These are phyloP conservation scores for Jimgerdemannia lactiflua DNA, from an alignment of 192 early-diverging fungal species.

Conservation along the genomic window DNA sequence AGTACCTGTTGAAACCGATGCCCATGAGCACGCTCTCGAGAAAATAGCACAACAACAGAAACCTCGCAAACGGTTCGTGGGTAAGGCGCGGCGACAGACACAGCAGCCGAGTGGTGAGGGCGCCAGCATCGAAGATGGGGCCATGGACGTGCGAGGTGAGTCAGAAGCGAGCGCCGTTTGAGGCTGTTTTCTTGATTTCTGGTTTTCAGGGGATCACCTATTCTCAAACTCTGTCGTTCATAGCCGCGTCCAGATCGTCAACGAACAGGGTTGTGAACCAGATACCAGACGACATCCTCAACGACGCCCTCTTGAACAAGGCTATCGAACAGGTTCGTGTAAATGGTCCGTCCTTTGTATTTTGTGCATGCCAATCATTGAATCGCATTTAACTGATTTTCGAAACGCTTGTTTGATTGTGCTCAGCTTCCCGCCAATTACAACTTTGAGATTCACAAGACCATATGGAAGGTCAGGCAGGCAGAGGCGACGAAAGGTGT, in stretches of 20 bases:
- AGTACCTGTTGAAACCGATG: not conserved
- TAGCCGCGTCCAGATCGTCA: constrained; percentile 22
- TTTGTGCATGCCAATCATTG: not conserved
- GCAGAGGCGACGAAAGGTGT: constrained; percentile 69
- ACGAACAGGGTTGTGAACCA: constrained; percentile 58
- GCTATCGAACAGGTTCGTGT: constrained; percentile 65
- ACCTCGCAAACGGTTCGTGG: constrained; percentile 50
- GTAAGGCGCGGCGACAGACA: constrained; percentile 34
- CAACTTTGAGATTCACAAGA: constrained; percentile 99
- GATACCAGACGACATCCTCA: constrained; percentile 82
- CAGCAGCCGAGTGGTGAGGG: constrained; percentile 11
- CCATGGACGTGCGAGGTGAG: constrained; percentile 39
- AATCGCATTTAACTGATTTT: too few species aligned
- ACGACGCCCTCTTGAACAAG: constrained; percentile 76
- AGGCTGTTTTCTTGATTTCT: not conserved
- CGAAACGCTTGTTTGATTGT: too few species aligned
- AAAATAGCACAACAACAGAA: constrained; percentile 17
- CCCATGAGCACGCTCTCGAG: not conserved
- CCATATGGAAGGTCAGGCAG: constrained; percentile 83
- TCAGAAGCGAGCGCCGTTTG: not conserved
- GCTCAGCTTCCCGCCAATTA: constrained; percentile 84
- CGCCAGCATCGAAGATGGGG: constrained; percentile 45
- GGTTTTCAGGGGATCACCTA: too few species aligned
- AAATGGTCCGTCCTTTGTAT: not conserved
- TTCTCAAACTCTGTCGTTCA: not conserved